Evolutionary conservation across 2,329 filamentous ascomycete species (phyloP).

Genomic region (Penicillium sp.): DNA sequence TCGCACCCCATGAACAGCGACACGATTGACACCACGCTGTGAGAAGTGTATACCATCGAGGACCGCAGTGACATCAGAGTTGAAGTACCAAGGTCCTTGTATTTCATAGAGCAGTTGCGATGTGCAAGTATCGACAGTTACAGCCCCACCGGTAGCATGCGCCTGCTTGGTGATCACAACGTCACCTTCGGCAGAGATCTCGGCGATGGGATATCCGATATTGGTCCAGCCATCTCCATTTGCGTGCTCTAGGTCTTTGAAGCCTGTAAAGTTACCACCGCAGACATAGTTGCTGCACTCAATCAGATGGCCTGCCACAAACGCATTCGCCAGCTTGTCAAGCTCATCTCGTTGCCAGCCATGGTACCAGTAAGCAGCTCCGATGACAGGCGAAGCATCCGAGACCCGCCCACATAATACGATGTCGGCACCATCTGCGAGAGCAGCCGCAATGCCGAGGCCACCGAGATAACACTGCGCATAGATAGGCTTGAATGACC

Average conservation of each 20-base stretch:
- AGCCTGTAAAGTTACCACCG: slow-evolving; percentile 48
- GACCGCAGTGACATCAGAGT: slow-evolving; percentile 57
- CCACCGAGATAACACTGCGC: slow-evolving; percentile 42
- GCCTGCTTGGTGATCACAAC: slow-evolving; percentile 49
- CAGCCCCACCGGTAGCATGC: slow-evolving; percentile 38
- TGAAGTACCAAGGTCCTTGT: slow-evolving; percentile 58
- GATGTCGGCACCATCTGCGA: slow-evolving; percentile 46
- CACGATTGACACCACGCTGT: slow-evolving; percentile 51
- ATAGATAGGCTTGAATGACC: slow-evolving; percentile 38
- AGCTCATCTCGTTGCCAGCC: slow-evolving; percentile 41
- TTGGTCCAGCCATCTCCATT: slow-evolving; percentile 43
- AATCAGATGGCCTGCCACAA: slow-evolving; percentile 42
- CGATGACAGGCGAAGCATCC: slow-evolving; percentile 47
- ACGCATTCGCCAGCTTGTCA: slow-evolving; percentile 42
- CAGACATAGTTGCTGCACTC: slow-evolving; percentile 47
- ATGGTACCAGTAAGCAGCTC: slow-evolving; percentile 47
- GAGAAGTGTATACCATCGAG: slow-evolving; percentile 54
- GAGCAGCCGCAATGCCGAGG: slow-evolving; percentile 41
- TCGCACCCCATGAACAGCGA: slow-evolving; percentile 50
- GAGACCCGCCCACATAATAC: slow-evolving; percentile 48
- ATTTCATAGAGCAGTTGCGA: slow-evolving; percentile 57
- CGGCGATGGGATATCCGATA: slow-evolving; percentile 49
- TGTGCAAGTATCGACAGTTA: slow-evolving; percentile 52
- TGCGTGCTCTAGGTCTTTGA: slow-evolving; percentile 36
- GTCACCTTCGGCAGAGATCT: slow-evolving; percentile 43